Base-by-base conservation (phyloP, 495 filamentous ascomycete species). In the Trichoderma asperelloides region DNA sequence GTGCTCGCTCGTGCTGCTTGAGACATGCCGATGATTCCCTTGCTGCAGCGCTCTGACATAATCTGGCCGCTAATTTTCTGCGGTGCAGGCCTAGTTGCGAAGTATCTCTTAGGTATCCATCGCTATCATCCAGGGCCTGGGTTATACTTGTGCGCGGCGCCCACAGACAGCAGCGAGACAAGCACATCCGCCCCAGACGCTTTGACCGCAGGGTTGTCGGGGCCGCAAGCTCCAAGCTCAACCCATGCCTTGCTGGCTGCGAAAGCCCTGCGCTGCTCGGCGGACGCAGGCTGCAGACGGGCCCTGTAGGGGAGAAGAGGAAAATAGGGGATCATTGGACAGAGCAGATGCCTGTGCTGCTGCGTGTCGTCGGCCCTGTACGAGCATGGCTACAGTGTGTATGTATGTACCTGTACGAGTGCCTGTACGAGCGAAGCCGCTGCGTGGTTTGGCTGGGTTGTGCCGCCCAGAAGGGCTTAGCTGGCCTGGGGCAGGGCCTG, bases 161-260 rank as follows among this genome's bases (percentile, higher is more conserved):
- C 21, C n/a, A 55, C 16, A 16, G 49, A n/a, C 49, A 16, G 49
- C 49, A 55, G n/a, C 49, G 49, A n/a, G n/a, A 23, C 55, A 18
- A 60, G 25, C 43, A 60, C 2, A 60, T 2, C 49, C 55, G 55
- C 55, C 55, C 55, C 55, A 60, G 55, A 60, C 55, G 55, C 55
- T 30, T 60, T 60, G 55, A 16, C 55, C 55, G 55, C 55, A 60
- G 16, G 55, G 55, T 21, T 60, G 55, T 30, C 27, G 55, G 55
- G 55, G 55, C 55, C 55, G 55, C 25, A 60, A 60, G 55, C 55
- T 60, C 47, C 18, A 51, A 37, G 33, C 33, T 37, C 28, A 27
- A 25, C 27, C 55, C 55, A 60, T 60, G 51, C 28, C 55, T 30
- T 37, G 33, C 49, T 55, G n/a, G 43, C 43, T 21, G 41, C 47